Conservation (phyloP, 441 rosid species). For the Erysimum pusillum region DNA sequence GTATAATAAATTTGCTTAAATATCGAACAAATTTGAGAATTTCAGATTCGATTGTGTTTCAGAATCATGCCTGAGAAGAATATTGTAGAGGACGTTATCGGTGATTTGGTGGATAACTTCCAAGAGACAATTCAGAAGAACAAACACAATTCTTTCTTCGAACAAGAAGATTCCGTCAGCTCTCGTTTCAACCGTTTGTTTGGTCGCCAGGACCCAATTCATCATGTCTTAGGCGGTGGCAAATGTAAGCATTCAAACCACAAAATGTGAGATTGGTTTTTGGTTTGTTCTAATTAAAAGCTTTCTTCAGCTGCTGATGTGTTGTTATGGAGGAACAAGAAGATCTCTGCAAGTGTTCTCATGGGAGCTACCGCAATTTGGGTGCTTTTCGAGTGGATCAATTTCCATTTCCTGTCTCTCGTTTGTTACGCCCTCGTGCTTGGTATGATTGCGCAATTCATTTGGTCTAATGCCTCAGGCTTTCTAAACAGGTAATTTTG, state of each 20-base stretch:
- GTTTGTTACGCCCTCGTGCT: constrained; percentile 69
- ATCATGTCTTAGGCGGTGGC: constrained; percentile 89
- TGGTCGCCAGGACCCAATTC: constrained; percentile 82
- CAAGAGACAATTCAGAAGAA: constrained; percentile 67
- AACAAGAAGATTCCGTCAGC: constrained; percentile 66
- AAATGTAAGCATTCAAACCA: constrained; percentile 53
- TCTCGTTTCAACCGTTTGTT: constrained; percentile 73
- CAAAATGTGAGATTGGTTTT: constrained; percentile 3
- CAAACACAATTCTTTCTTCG: constrained; percentile 69
- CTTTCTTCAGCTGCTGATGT: constrained; percentile 94
- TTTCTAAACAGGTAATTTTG: constrained; percentile 66
- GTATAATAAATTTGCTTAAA: constrained; percentile 14
- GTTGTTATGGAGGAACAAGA: constrained; percentile 97
- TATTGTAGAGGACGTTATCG: constrained; percentile 62
- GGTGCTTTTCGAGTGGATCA: constrained; percentile 97
- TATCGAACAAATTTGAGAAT: constrained; percentile 1
- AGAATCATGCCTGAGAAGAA: constrained; percentile 79
- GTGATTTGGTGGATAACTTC: constrained; percentile 68
- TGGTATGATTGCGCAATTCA: constrained; percentile 84
- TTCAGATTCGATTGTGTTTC: constrained; percentile 27
- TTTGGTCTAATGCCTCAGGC: constrained; percentile 83
- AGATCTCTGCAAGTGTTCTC: constrained; percentile 84
- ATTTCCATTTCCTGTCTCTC: constrained; percentile 82
- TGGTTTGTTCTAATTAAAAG: constrained; percentile 20
- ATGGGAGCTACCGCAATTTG: constrained; percentile 82